These are phyloP conservation scores for Remersonia thermophila DNA, from an alignment of 2,329 filamentous ascomycete genomes.

Conservation along the genomic window DNA sequence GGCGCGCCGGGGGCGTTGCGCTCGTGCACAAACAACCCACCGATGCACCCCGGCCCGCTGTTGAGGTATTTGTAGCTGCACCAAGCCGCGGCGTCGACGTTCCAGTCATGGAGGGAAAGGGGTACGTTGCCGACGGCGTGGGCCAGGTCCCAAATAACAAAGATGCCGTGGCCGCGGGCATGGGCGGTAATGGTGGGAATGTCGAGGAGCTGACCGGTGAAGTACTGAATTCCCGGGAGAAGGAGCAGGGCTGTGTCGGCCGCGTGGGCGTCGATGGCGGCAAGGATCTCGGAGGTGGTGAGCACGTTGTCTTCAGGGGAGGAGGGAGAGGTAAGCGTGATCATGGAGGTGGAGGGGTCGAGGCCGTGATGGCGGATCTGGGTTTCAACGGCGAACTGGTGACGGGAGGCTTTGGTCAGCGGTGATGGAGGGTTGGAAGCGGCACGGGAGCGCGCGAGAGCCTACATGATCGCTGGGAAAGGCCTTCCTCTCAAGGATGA, in stretches of 20 bases:
- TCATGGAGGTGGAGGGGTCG: slow-evolving; percentile 50
- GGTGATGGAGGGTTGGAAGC: neutral
- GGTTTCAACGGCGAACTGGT: slow-evolving; percentile 62
- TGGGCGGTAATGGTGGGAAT: slow-evolving; percentile 59
- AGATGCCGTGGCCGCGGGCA: slow-evolving; percentile 53
- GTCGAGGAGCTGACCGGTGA: slow-evolving; percentile 67
- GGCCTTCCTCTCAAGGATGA: slow-evolving; percentile 68
- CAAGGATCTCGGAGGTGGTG: slow-evolving; percentile 53
- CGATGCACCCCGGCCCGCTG: slow-evolving; percentile 61
- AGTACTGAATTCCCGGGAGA: slow-evolving; percentile 68
- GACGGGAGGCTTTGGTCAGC: slow-evolving; percentile 6
- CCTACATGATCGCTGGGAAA: slow-evolving; percentile 71
- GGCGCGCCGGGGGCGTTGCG: slow-evolving; percentile 37
- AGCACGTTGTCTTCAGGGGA: slow-evolving; percentile 37
- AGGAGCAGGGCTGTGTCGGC: slow-evolving; percentile 56
- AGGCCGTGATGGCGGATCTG: slow-evolving; percentile 60
- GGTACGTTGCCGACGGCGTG: slow-evolving; percentile 69
- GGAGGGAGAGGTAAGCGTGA: slow-evolving; percentile 49
- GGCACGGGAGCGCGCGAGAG: slow-evolving; percentile 3
- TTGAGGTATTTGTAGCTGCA: slow-evolving; percentile 80
- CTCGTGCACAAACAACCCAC: slow-evolving; percentile 61
- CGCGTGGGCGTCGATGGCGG: slow-evolving; percentile 54
- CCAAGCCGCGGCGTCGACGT: slow-evolving; percentile 68
- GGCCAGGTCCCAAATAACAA: slow-evolving; percentile 69
- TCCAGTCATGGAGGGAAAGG: slow-evolving; percentile 60